phyloP scores from a whole-genome alignment of 495 filamentous ascomycete species.

The Rhypophila decipiens region DNA sequence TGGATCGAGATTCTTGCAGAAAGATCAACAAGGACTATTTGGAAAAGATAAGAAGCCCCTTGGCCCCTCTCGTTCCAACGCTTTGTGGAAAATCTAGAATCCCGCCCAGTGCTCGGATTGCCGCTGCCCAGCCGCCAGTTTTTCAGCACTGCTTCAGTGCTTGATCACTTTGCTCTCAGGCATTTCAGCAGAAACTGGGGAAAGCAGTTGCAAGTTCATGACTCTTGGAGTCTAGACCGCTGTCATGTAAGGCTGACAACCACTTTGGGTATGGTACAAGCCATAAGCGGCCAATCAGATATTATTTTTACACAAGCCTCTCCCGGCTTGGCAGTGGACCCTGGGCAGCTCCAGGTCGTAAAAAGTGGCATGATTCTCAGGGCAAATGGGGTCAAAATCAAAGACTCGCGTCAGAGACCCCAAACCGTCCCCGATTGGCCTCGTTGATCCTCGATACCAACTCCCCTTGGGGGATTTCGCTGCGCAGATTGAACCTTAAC shows the following conservation, averaged over 20 bases:
- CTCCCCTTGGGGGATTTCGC: slow-evolving; percentile 1
- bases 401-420: slow-evolving; percentile 20
- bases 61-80: too few species aligned
- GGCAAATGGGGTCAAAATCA: slow-evolving; percentile 25
- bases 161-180: too few species aligned
- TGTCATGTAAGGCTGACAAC: slow-evolving; percentile 20
- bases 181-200: too few species aligned
- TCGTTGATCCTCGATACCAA: neutral
- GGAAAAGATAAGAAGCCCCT: too few species aligned
- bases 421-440: slow-evolving; percentile 22
- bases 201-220: slow-evolving; percentile 1
- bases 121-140: too few species aligned
- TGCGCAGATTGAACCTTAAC: slow-evolving; percentile 11
- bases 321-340: slow-evolving; percentile 26
- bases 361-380: slow-evolving; percentile 32
- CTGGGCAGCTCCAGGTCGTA: slow-evolving; percentile 6
- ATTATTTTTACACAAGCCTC: slow-evolving; percentile 13
- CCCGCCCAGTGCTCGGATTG: too few species aligned
- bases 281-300: slow-evolving; percentile 11
- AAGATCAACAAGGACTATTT: too few species aligned
- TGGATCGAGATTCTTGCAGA: too few species aligned
- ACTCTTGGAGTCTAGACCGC: slow-evolving; percentile 14
- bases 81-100: too few species aligned
- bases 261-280: slow-evolving; percentile 2
- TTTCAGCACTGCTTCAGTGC: too few species aligned